Evolutionary conservation across 257 asterid genomes (phyloP).

Genomic region (Scutellaria baicalensis): DNA sequence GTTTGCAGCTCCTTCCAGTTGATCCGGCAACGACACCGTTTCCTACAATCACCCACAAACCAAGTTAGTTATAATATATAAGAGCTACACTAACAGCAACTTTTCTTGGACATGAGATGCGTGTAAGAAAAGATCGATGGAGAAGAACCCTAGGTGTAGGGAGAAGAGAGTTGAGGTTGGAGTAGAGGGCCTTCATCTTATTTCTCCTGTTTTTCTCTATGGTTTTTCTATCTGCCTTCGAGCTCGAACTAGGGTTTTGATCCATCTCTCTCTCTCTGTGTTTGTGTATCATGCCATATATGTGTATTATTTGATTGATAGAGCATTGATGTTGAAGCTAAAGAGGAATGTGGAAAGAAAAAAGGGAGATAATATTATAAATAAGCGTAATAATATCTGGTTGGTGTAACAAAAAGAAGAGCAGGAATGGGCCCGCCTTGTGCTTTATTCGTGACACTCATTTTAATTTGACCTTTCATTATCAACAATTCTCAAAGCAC

Average conservation of each 20-base stretch:
- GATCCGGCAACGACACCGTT: conserved; percentile 45
- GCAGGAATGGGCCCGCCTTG: not conserved
- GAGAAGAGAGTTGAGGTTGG: conserved; percentile 47
- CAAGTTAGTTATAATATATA: no score
- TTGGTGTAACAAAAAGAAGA: not conserved
- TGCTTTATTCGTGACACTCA: conserved; percentile 11
- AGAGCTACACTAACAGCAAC: not conserved
- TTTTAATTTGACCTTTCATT: not conserved
- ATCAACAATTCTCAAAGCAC: not conserved
- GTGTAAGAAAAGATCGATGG: not conserved
- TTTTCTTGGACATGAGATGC: no score
- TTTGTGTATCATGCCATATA: not conserved
- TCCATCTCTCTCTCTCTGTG: not conserved
- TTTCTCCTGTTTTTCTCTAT: conserved; percentile 62
- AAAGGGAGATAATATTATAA: not conserved
- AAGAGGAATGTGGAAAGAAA: not conserved
- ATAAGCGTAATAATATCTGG: not conserved
- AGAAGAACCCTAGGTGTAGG: conserved; percentile 48
- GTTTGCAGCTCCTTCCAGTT: conserved; percentile 49
- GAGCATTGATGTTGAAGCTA: not conserved
- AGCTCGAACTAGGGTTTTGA: conserved; percentile 18
- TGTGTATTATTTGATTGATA: not conserved
- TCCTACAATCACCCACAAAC: conserved; percentile 28
- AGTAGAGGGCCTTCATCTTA: conserved; percentile 54
- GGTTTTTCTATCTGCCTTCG: conserved; percentile 51